Conservation (phyloP, 2,329 filamentous ascomycete genomes). For the Calonectria hawksworthii region DNA sequence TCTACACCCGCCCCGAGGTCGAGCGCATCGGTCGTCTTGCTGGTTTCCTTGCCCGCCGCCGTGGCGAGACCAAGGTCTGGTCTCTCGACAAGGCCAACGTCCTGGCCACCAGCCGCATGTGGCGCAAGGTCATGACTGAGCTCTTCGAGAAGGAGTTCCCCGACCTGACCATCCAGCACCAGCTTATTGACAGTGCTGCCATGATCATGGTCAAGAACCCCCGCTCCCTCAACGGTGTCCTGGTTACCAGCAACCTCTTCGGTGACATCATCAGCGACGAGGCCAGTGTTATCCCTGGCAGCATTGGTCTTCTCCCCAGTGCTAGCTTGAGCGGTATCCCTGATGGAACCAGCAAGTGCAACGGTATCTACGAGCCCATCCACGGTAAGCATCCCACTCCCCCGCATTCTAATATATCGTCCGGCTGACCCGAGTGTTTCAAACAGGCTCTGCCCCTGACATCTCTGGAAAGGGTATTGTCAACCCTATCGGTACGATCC, state of each 20-base stretch:
- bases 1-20: constrained; percentile 87
- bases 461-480: constrained; percentile 94
- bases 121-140: constrained; percentile 89
- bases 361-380: constrained; percentile 98
- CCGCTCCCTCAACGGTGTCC: constrained; percentile 85
- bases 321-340: constrained; percentile 90
- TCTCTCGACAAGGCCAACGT: constrained; percentile 98
- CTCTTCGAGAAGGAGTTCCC: constrained; percentile 92
- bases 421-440: constrained; percentile 7
- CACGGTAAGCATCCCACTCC: constrained; percentile 73
- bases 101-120: constrained; percentile 88
- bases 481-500: constrained; percentile 89
- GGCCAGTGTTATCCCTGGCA: constrained; percentile 93
- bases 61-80: constrained; percentile 79
- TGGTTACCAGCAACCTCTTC: constrained; percentile 94
- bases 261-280: constrained; percentile 98
- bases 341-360: constrained; percentile 86
- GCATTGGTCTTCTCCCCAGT: constrained; percentile 88
- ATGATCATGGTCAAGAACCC: constrained; percentile 99
- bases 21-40: constrained; percentile 89
- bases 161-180: constrained; percentile 85
- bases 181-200: constrained; percentile 95
- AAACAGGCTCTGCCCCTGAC: constrained; percentile 57
- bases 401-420: neutral
- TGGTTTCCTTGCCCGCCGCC: constrained; percentile 82